These are phyloP conservation scores for Nasturtium officinale DNA, from an alignment of 345 rosid genomes.

Conservation along the genomic window DNA sequence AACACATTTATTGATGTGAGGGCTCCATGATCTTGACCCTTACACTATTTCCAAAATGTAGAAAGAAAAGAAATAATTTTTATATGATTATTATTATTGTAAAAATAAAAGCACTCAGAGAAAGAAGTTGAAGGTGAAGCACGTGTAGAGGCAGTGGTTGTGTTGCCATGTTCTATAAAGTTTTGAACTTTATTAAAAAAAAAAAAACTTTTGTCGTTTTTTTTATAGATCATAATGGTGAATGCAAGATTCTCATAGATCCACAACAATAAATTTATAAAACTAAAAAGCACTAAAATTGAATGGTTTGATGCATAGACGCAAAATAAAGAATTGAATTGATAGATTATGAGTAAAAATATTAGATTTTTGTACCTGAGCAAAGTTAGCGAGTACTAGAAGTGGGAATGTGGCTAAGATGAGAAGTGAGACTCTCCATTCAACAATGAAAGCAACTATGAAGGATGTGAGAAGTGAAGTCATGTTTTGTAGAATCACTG, in stretches of 20 bases:
- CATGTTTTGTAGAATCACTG: conserved; percentile 98
- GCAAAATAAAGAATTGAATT: background rate
- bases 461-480: conserved; percentile 97
- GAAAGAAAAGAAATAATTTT: conserved; percentile 11
- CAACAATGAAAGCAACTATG: conserved; percentile 95
- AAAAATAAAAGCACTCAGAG: conserved; percentile 44
- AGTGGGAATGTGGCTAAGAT: conserved; percentile 94
- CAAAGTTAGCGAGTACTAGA: conserved; percentile 97
- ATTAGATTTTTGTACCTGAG: conserved; percentile 65
- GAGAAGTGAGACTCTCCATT: conserved; percentile 99
- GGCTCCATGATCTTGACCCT: conserved; percentile 47
- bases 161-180: conserved; percentile 49
- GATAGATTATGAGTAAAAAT: background rate
- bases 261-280: background rate
- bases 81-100: conserved; percentile 41
- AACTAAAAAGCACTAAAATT: background rate
- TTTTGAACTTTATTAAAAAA: conserved; percentile 36
- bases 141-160: conserved; percentile 55
- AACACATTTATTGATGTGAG: conserved; percentile 45
- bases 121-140: conserved; percentile 42
- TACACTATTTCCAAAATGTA: conserved; percentile 35
- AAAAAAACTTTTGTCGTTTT: conserved; percentile 52
- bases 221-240: conserved; percentile 35
- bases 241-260: conserved; percentile 55
- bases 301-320: conserved; percentile 3